Evolutionary conservation across 306 rosid species (phyloP).

Genomic region (Mucuna pruriens): DNA sequence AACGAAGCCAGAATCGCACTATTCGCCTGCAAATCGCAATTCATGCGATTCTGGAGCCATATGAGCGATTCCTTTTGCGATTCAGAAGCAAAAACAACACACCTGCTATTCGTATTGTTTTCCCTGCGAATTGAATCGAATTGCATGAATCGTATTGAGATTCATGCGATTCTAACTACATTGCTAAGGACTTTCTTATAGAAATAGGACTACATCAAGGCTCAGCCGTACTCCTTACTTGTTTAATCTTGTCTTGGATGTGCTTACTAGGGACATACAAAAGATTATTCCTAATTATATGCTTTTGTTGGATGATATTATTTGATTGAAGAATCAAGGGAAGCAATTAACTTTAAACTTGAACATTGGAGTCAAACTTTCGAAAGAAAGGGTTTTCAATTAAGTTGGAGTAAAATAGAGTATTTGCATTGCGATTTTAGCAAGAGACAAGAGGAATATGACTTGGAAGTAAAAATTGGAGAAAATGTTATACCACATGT

Average conservation of each 20-base stretch:
- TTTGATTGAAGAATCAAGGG: not conserved
- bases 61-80: too few species aligned
- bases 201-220: not conserved
- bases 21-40: too few species aligned
- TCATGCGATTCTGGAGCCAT: too few species aligned
- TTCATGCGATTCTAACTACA: too few species aligned
- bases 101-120: too few species aligned
- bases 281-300: not conserved
- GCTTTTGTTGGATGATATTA: not conserved
- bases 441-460: not conserved
- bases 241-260: not conserved
- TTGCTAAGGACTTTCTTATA: not conserved
- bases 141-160: too few species aligned
- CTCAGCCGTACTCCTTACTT: not conserved
- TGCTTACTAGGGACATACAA: not conserved
- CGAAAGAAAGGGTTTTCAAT: not conserved
- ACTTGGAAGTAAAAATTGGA: not conserved
- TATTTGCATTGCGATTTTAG: not conserved
- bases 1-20: too few species aligned
- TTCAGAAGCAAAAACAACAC: too few species aligned
- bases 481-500: not conserved
- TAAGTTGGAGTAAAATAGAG: not conserved
- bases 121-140: too few species aligned
- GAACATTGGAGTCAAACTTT: not conserved
- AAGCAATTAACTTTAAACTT: not conserved